Evolutionary conservation across 1,284 basidiomycete species (phyloP).

Genomic region (Paramarasmius palmivorus): DNA sequence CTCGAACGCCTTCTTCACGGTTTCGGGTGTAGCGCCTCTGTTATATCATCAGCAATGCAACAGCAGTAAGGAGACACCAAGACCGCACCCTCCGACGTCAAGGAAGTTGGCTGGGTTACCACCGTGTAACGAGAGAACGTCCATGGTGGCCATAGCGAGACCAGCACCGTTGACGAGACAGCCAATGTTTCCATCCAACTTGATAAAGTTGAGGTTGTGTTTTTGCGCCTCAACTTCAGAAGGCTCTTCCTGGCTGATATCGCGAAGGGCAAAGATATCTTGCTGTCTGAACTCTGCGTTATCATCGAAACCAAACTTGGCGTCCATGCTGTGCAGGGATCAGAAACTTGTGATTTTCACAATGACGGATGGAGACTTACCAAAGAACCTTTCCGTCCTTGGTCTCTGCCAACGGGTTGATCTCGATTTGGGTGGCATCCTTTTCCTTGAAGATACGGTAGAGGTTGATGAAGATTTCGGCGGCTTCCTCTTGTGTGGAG

Average conservation of each 20-base stretch:
- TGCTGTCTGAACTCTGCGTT: constrained; percentile 98
- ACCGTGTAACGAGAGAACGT: constrained; percentile 93
- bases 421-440: constrained; percentile 99
- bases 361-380: constrained; percentile 44
- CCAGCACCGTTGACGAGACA: constrained; percentile 99
- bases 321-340: constrained; percentile 83
- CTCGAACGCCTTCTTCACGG: constrained; percentile 99
- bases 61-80: constrained; percentile 11
- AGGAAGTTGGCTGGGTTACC: constrained; percentile 98
- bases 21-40: constrained; percentile 95
- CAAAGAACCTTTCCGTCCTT: constrained; percentile 93
- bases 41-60: constrained; percentile 14
- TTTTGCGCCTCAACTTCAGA: constrained; percentile 96
- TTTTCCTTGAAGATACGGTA: constrained; percentile 99
- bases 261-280: constrained; percentile 89
- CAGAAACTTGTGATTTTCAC: constrained; percentile 6
- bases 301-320: constrained; percentile 99
- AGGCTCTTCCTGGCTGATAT: constrained; percentile 94
- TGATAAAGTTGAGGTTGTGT: constrained; percentile 98
- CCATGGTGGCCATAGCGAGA: constrained; percentile 99
- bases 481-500: constrained; percentile 78
- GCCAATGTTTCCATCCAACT: constrained; percentile 97
- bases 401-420: constrained; percentile 98
- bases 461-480: constrained; percentile 92
- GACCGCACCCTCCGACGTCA: constrained; percentile 88